Conservation (phyloP, 2,329 filamentous ascomycete genomes). For the Sporothrix protearum region DNA sequence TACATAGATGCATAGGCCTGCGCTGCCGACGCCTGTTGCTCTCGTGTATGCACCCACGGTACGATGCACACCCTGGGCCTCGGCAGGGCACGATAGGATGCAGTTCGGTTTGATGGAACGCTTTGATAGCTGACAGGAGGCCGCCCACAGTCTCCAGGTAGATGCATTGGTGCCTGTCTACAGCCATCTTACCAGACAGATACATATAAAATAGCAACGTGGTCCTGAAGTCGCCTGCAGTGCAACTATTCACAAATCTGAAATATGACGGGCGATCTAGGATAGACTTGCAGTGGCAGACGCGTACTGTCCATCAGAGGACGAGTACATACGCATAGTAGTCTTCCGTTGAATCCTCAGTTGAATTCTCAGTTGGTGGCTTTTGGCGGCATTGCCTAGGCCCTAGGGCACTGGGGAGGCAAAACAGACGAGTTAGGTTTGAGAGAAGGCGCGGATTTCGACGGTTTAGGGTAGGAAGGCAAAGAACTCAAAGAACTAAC, state of each 20-base stretch:
- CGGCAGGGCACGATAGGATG: not conserved
- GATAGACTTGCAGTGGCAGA: not conserved
- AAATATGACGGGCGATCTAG: not conserved
- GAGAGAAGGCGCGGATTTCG: not conserved
- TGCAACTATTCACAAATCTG: not conserved
- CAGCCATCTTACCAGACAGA: too few species aligned
- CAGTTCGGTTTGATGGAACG: not conserved
- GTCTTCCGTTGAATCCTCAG: too few species aligned
- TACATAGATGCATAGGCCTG: not conserved
- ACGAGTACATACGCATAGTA: too few species aligned
- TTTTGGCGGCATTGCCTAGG: not conserved
- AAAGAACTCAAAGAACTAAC: too few species aligned
- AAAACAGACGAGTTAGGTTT: not conserved
- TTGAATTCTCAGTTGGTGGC: not conserved
- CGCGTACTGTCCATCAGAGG: too few species aligned
- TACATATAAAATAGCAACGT: too few species aligned
- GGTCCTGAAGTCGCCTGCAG: not conserved
- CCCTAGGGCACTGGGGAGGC: not conserved
- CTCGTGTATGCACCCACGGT: not conserved
- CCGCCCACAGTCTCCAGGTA: not conserved
- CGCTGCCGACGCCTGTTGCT: not conserved
- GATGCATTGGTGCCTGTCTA: not conserved
- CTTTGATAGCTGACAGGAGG: not conserved
- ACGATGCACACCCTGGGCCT: not conserved
- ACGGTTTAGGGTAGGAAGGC: not conserved